Percentiles rank a stretch among this genome's conserved stretches.
Evolutionary conservation across 2,329 filamentous ascomycete genomes (phyloP).

Genomic region (Thielaviopsis cerberus): DNA sequence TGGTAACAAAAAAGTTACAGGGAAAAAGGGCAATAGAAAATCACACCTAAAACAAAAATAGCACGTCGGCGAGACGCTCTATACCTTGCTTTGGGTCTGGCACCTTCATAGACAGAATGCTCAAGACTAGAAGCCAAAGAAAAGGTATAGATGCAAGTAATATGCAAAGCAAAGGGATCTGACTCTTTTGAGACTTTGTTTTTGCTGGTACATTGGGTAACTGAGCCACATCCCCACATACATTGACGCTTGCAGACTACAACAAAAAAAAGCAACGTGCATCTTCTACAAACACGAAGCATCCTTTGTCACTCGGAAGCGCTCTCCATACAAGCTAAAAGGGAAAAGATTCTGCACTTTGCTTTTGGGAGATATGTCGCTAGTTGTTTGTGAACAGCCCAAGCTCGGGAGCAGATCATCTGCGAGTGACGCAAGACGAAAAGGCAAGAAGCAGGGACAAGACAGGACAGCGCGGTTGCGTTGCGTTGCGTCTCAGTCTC

Average conservation of each 20-base stretch:
- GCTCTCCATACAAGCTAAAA: not conserved
- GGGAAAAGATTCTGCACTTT: no score
- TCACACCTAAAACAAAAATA: not conserved
- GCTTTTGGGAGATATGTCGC: no score
- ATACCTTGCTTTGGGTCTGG: not conserved
- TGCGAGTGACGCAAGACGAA: not conserved
- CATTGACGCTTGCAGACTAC: not conserved
- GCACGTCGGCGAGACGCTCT: not conserved
- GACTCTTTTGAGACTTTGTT: not conserved
- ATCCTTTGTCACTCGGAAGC: not conserved
- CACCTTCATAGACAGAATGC: not conserved
- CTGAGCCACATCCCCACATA: not conserved
- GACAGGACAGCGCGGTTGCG: not conserved
- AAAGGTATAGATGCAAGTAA: not conserved
- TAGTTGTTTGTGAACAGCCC: no score
- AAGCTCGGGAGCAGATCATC: no score
- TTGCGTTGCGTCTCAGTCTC: not conserved
- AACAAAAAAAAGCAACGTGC: not conserved
- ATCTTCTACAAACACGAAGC: not conserved
- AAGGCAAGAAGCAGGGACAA: not conserved
- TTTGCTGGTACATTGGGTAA: not conserved
- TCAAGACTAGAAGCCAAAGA: not conserved
- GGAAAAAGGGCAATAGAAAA: not conserved
- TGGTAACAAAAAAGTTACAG: not conserved
- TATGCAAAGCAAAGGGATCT: not conserved